Evolutionary conservation across 129 eudicot genomes (phyloP), one percentile per base, ranked within the genome.

Genomic region (Flaveria bidentis): DNA sequence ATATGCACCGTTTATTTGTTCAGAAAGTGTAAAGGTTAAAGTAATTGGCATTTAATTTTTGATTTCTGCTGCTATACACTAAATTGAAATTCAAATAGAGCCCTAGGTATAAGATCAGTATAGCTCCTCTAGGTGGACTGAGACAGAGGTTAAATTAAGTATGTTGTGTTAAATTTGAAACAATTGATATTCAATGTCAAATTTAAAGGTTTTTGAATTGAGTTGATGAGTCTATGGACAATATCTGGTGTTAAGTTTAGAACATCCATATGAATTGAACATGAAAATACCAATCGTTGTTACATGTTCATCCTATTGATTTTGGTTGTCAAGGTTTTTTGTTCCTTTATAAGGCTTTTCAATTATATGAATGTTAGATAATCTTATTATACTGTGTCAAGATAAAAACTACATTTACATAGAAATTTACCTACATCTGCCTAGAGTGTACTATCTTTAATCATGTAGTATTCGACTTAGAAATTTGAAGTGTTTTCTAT

Each of bases 141-240:
- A 52, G 6, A 52, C 58, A n/a, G 58, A 52, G 23, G 22, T 4
- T 3, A 52, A 53, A 33, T 11, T 36, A 53, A 72, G 76, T 33
- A 55, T 53, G 52, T 12, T 72, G 66, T 57, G 47, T 72, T 72
- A 22, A 72, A 33, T 36, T 36, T 53, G 66, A 55, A 33, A 52
- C 22, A 3, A n/a, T 52, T 52, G 22, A n/a, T 52, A 52, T 47
- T 13, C 3, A 13, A 47, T 47, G 15, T 46, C n/a, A 12, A 47
- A 47, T 3, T 47, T 47, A 13, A 9, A 47, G n/a, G 52, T 47
- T 47, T 47, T 12, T 2, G 5, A 12, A 9, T 47, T 12, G n/a
- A 47, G 13, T 13, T 47, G 52, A 12, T 47, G 16, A 2, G 13
- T 47, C 52, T 0, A 11, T 47, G 52, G n/a, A 47, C n/a, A 47